Evolutionary conservation across 1,284 basidiomycete genomes (phyloP), one percentile per base, ranked within the genome.

Genomic region (Irpex sp.): DNA sequence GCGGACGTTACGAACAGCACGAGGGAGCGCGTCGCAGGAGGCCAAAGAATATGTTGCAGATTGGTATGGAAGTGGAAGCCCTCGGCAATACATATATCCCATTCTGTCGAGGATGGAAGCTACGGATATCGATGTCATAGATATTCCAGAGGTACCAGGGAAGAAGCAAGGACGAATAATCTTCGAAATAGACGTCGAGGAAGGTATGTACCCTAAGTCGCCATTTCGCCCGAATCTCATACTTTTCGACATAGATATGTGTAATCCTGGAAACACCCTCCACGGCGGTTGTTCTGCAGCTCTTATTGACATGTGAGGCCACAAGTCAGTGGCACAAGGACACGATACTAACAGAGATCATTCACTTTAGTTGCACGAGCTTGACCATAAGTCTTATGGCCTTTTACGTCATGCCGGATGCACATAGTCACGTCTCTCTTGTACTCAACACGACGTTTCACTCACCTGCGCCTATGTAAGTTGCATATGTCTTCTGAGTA

Each of bases 231-330:
- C 23, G 36, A n/a, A 14, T 9, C 18, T 18, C 56, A 52, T 33
- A 2, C 9, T 42, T 12, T 35, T 35, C 0, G 36, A 6, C 7
- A 1, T 42, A 84, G 83, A 84, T 62, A 83, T 85, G 81, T 57
- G 82, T 18, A 83, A 85, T 60, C 69, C 74, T 0, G 67, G 59
- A 3, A 78, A 74, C 16, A 78, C 67, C 28, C 67, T 84, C 45
- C 83, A 85, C 53, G 82, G 84, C 16, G 83, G 78, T 33, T 85
- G 83, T 65, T 74, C 75, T 56, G 77, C 78, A 4, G 79, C 77
- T 65, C 69, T 86, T 1, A 74, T 85, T 45, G 84, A 85, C 64
- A 58, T 79, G 83, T 82, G 62, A 51, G 80, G 28, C 14, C 12
- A 33, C 28, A 7, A 7, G 2, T 59, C 28, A 37, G 6, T 35